Evolutionary conservation across 1,284 basidiomycete species (phyloP).

Genomic region (Fistulina hepatica): DNA sequence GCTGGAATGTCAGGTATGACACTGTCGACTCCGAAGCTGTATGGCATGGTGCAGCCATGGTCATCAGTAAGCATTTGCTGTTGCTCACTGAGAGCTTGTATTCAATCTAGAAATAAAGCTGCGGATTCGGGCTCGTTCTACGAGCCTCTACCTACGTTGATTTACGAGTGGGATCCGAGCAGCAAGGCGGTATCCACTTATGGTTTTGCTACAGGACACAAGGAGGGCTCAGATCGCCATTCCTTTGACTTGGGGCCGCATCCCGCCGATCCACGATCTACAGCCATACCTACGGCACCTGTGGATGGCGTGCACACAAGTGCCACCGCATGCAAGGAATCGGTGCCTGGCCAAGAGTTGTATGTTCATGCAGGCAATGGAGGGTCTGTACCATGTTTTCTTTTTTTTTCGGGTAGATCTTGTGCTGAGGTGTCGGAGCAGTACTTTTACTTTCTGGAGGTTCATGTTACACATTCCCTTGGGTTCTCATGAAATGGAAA

Average conservation of each 20-base stretch:
- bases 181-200: too few relatives aligned
- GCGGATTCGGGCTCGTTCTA: slow-evolving; percentile 75
- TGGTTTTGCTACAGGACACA: too few relatives aligned
- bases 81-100: slow-evolving; percentile 6
- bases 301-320: slow-evolving; percentile 7
- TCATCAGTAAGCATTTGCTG: slow-evolving; percentile 55
- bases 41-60: slow-evolving; percentile 82
- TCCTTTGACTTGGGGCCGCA: slow-evolving; percentile 57
- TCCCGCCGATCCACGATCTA: slow-evolving; percentile 58
- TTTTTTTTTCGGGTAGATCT: not conserved
- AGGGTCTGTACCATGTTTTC: slow-evolving; percentile 33
- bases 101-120: slow-evolving; percentile 28
- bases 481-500: slow-evolving; percentile 59
- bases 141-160: slow-evolving; percentile 63
- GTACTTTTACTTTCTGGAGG: slow-evolving; percentile 89
- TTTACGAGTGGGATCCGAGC: slow-evolving; percentile 70
- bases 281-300: slow-evolving; percentile 21
- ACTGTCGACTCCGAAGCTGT: slow-evolving; percentile 67
- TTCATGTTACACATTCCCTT: slow-evolving; percentile 85
- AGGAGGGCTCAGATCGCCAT: slow-evolving; percentile 12
- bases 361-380: slow-evolving; percentile 66
- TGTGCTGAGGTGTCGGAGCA: too few relatives aligned
- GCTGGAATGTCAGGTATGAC: slow-evolving; percentile 50
- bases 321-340: slow-evolving; percentile 28
- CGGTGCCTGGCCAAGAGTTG: slow-evolving; percentile 61